Conservation (phyloP, 2,329 filamentous ascomycete species). For the Fusarium annulatum region DNA sequence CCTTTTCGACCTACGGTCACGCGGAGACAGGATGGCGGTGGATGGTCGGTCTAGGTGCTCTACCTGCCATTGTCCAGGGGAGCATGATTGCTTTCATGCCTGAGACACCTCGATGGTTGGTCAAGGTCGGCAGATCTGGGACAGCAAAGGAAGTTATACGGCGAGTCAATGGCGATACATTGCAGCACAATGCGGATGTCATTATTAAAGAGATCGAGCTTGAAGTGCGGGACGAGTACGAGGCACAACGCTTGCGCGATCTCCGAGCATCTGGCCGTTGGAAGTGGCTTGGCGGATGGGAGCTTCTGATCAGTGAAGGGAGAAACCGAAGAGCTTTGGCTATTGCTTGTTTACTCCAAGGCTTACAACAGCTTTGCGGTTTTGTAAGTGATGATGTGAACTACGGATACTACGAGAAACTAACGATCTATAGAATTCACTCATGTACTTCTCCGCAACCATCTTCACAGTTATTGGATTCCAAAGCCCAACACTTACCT, state of each 20-base stretch:
- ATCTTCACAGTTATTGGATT: constrained; percentile 85
- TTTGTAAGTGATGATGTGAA: constrained; percentile 66
- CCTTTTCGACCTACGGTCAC: constrained; percentile 68
- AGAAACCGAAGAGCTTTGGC: constrained; percentile 79
- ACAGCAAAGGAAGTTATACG: constrained; percentile 74
- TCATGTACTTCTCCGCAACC: constrained; percentile 92
- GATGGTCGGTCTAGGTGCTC: constrained; percentile 88
- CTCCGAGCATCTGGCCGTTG: constrained; percentile 42
- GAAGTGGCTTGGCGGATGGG: constrained; percentile 60
- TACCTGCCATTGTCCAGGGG: constrained; percentile 79
- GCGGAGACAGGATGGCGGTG: constrained; percentile 79
- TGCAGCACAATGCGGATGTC: constrained; percentile 62
- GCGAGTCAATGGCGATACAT: constrained; percentile 68
- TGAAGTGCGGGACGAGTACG: constrained; percentile 78
- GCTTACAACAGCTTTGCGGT: constrained; percentile 87
- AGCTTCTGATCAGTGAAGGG: constrained; percentile 65
- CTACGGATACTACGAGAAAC: not conserved
- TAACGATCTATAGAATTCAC: constrained; percentile 70
- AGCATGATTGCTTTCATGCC: constrained; percentile 78
- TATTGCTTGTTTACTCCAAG: constrained; percentile 89
- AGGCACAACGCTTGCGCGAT: constrained; percentile 55
- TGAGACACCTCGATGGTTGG: constrained; percentile 89
- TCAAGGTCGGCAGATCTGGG: constrained; percentile 71
- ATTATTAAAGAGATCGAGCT: constrained; percentile 77
- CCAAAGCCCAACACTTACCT: constrained; percentile 80